A percentile compares a stretch with the other conserved stretches of the same genome.
phyloP scores from a whole-genome alignment of 768 basidiomycete genomes.

The Podaxis sp. region DNA sequence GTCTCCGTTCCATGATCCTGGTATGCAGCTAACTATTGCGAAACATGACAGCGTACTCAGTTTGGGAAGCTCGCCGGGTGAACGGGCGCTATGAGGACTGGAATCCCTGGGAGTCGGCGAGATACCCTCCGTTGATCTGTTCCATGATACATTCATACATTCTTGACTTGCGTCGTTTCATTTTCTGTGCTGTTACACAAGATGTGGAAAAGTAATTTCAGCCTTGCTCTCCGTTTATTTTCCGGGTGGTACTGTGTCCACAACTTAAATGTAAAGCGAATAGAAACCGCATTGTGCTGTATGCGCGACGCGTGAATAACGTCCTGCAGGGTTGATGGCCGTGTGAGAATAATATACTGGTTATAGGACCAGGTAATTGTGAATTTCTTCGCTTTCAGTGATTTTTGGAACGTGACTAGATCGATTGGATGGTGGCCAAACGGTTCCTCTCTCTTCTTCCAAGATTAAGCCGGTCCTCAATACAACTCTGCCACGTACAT shows the following conservation, averaged over 20 bases:
- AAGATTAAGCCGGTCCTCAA: slow-evolving; percentile 30
- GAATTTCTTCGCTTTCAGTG: not conserved
- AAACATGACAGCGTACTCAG: slow-evolving; percentile 6
- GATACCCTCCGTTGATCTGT: not conserved
- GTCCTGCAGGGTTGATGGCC: not conserved
- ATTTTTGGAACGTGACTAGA: slow-evolving; percentile 8
- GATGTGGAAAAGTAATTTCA: not conserved
- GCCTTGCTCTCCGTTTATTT: not conserved
- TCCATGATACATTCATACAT: not conserved
- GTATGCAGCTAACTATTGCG: not conserved
- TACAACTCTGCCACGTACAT: slow-evolving; percentile 30
- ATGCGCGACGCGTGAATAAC: not conserved
- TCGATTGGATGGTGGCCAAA: slow-evolving; percentile 12
- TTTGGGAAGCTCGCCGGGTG: slow-evolving; percentile 7
- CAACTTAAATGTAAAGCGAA: not conserved
- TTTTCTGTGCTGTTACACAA: not conserved
- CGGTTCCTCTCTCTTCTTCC: slow-evolving; percentile 23
- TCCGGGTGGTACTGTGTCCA: not conserved
- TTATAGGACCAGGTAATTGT: not conserved
- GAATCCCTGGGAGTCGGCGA: not conserved
- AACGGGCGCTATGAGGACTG: not conserved
- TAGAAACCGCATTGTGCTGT: not conserved
- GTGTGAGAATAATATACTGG: slow-evolving; percentile 10
- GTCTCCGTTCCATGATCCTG: slow-evolving; percentile 14
- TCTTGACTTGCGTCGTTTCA: not conserved